phyloP scores from a whole-genome alignment of 1,284 basidiomycete species.

The Marasmius oreades region DNA sequence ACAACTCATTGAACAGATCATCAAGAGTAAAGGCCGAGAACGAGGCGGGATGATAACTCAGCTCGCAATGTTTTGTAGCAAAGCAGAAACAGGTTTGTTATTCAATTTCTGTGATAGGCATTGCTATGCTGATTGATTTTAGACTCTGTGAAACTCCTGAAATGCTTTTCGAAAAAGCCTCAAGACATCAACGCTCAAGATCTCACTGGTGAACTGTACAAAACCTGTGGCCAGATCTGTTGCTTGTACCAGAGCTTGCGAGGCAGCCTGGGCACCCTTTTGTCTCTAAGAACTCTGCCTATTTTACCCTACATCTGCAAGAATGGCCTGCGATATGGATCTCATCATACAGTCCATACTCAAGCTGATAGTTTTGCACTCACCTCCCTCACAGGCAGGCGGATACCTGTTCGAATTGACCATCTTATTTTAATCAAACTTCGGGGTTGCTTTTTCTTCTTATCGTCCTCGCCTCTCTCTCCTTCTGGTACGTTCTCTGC shows the following conservation, averaged over 20 bases:
- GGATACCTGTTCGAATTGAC: slow-evolving; percentile 14
- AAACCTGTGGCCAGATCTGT: background rate
- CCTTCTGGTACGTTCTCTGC: slow-evolving; percentile 15
- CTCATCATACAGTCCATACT: slow-evolving; percentile 5
- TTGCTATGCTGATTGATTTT: background rate
- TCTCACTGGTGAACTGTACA: background rate
- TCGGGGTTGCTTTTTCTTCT: slow-evolving; percentile 1
- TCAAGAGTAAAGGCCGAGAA: background rate
- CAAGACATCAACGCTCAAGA: background rate
- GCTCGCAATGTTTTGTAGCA: background rate
- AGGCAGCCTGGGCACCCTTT: slow-evolving; percentile 8
- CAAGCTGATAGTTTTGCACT: slow-evolving; percentile 15
- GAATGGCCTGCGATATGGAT: slow-evolving; percentile 21
- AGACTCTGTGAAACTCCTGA: slow-evolving; percentile 3
- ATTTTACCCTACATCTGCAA: slow-evolving; percentile 18
- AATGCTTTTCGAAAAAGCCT: background rate
- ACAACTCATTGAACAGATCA: slow-evolving; percentile 1
- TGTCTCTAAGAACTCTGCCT: slow-evolving; percentile 2
- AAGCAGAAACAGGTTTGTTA: background rate
- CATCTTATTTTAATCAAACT: slow-evolving; percentile 3
- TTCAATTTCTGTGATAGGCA: background rate
- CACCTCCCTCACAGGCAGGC: background rate
- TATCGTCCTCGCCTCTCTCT: slow-evolving; percentile 16
- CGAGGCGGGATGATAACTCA: background rate
- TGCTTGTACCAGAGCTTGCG: slow-evolving; percentile 5